A percentile compares a stretch with the other conserved stretches of the same genome.
Evolutionary conservation across 768 basidiomycete genomes (phyloP).

Genomic region (Multifurca ochricompacta): DNA sequence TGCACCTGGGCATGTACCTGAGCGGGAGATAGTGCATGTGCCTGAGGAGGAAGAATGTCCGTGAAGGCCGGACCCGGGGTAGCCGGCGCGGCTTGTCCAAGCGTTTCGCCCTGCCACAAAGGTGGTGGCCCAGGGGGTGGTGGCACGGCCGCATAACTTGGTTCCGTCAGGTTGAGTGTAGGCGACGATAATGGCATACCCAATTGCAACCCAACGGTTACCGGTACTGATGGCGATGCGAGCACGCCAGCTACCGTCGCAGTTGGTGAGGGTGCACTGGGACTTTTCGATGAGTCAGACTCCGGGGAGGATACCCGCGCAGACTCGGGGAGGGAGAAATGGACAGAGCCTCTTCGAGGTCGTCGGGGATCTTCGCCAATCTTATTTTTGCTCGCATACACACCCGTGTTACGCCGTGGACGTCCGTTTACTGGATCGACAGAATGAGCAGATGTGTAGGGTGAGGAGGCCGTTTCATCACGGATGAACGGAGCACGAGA

Average conservation of each 20-base stretch:
- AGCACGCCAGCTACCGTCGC: constrained; percentile 3
- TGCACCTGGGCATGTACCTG: constrained; percentile 6
- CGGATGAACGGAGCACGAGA: constrained; percentile 19
- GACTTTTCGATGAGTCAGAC: constrained; percentile 15
- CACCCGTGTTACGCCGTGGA: constrained; percentile 16
- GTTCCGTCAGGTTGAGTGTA: not conserved
- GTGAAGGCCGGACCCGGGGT: constrained; percentile 10
- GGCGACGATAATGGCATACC: not conserved
- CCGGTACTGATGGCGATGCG: not conserved
- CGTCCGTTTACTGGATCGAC: constrained; percentile 4
- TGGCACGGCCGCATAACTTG: not conserved
- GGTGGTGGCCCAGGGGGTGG: constrained; percentile 3
- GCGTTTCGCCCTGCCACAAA: constrained; percentile 10
- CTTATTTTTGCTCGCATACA: constrained; percentile 11
- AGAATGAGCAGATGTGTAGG: not conserved
- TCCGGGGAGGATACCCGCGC: constrained; percentile 18
- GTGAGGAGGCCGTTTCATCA: constrained; percentile 7
- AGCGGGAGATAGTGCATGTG: not conserved
- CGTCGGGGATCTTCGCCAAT: constrained; percentile 12
- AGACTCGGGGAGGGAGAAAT: constrained; percentile 6
- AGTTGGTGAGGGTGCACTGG: constrained; percentile 17
- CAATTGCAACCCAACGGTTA: constrained; percentile 4
- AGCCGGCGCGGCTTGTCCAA: constrained; percentile 1
- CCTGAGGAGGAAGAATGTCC: constrained; percentile 6
- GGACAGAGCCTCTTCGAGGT: constrained; percentile 13